These are phyloP conservation scores for Pseudonitzschia delicatissima DNA, from an alignment of 108 stramenopile species.

Conservation along the genomic window DNA sequence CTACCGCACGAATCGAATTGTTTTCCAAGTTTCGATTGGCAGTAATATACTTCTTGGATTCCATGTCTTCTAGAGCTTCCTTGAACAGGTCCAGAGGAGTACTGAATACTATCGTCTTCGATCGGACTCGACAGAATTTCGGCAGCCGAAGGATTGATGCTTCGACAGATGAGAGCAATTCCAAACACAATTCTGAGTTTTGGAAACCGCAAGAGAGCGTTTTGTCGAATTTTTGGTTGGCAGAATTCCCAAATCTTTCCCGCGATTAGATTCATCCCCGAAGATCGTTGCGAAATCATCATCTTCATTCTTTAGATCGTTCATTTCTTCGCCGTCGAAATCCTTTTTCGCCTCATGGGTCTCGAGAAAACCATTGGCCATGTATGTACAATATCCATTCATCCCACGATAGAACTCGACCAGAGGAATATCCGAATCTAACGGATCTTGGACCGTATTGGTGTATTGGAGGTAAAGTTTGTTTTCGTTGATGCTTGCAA, in stretches of 20 bases:
- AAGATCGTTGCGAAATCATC: not conserved
- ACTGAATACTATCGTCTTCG: conserved; percentile 20
- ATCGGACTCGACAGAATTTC: conserved; percentile 31
- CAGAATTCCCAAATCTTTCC: conserved; percentile 18
- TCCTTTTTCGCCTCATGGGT: not conserved
- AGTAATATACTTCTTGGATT: conserved; percentile 4
- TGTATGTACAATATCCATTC: conserved; percentile 19
- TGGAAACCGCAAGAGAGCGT: conserved; percentile 26
- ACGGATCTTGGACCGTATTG: not conserved
- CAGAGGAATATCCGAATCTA: conserved; percentile 18
- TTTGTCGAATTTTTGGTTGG: conserved; percentile 18
- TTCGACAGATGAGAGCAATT: conserved; percentile 20
- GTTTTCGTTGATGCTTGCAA: conserved; percentile 5
- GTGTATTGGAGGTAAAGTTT: conserved; percentile 7
- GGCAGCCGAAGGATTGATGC: conserved; percentile 28
- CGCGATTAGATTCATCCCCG: conserved; percentile 18
- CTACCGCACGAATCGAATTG: conserved; percentile 9
- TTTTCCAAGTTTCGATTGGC: conserved; percentile 1
- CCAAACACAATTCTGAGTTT: conserved; percentile 16
- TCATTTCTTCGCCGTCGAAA: not conserved
- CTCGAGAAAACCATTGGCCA: conserved; percentile 20
- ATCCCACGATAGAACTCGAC: conserved; percentile 28
- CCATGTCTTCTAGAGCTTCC: conserved; percentile 31
- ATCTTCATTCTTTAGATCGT: conserved; percentile 13
- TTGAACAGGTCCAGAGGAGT: conserved; percentile 36